Base-by-base conservation (phyloP, 1,284 basidiomycete genomes). In the Mrakiaceae sp. region DNA sequence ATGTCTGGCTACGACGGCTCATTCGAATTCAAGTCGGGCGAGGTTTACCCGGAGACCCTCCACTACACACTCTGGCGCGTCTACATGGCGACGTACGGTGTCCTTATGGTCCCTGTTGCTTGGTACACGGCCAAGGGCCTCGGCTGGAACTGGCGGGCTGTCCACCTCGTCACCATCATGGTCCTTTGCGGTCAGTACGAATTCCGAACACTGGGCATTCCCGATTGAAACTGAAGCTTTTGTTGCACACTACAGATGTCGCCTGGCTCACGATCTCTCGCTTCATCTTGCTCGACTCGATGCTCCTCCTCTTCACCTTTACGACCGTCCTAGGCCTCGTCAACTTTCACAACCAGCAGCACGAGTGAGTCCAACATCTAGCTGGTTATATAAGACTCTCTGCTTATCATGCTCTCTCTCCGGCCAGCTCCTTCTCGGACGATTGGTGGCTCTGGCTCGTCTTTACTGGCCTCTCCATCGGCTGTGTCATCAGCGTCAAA, bases 301-400 rank as follows among this genome's bases (percentile, higher is more conserved):
- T 98, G 91, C 80, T 98, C 10, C 81, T 98, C 56, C 96, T 94
- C 82, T 98, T 98, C 79, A 98, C 95, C 43, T 93, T 97, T 79
- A 87, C 90, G 72, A 95, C 94, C 48, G 88, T 95, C 68, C 94
- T 96, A 76, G 93, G 88, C 74, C 81, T 98, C 62, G 86, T 91
- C 65, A 97, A 94, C 77, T 98, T 98, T 78, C 92, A 97, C 75
- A 95, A 95, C 74, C 88, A 96, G 77, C 90, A 95, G 79, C 87
- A 87, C 71, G 85, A 87, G 87, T 91, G 71, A 70, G 85, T 81
- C 1, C 3, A 16, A 11, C 9, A 60, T 47, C 43, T 16, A 63
- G 54, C 53, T 39, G 40, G 9, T 4, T n/a, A 53, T n/a, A 53
- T 57, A 40, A 40, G 54, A 52, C 10, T 58, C 46, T 43, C 50